phyloP scores from a whole-genome alignment of 129 eudicot genomes.

The Deinandra increscens region DNA sequence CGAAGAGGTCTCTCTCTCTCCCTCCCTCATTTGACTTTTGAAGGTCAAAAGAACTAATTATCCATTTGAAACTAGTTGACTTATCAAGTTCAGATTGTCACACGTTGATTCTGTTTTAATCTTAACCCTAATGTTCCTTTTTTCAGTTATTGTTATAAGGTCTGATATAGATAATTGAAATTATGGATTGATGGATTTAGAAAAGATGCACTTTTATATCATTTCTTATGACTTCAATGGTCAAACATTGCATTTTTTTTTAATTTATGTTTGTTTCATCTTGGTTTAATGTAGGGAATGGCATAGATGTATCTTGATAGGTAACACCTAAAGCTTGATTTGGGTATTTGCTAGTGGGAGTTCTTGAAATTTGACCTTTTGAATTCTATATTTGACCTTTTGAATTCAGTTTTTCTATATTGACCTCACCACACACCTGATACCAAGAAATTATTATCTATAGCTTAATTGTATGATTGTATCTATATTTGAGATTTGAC shows the following conservation, averaged over 20 bases:
- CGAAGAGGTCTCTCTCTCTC: constrained; percentile 67
- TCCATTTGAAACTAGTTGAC: background rate
- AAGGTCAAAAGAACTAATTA: constrained; percentile 5
- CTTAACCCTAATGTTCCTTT: background rate
- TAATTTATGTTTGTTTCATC: no score
- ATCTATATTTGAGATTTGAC: no score
- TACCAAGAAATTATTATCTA: background rate
- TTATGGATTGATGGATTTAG: background rate
- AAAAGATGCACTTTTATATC: background rate
- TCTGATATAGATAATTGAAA: background rate
- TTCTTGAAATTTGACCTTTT: background rate
- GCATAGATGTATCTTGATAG: background rate
- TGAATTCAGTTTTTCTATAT: background rate
- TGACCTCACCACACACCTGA: background rate
- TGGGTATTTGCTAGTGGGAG: background rate
- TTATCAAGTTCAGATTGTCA: background rate
- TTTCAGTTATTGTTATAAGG: background rate
- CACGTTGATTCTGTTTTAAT: background rate
- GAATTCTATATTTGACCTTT: background rate
- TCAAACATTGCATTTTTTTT: background rate
- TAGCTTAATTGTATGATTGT: no score
- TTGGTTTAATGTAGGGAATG: constrained; percentile 1
- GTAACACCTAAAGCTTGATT: background rate
- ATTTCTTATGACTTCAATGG: background rate
- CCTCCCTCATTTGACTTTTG: background rate